A percentile compares a stretch with the other conserved stretches of the same genome.
Conservation (phyloP, 2,329 filamentous ascomycete species). For the Colletotrichum sp. region DNA sequence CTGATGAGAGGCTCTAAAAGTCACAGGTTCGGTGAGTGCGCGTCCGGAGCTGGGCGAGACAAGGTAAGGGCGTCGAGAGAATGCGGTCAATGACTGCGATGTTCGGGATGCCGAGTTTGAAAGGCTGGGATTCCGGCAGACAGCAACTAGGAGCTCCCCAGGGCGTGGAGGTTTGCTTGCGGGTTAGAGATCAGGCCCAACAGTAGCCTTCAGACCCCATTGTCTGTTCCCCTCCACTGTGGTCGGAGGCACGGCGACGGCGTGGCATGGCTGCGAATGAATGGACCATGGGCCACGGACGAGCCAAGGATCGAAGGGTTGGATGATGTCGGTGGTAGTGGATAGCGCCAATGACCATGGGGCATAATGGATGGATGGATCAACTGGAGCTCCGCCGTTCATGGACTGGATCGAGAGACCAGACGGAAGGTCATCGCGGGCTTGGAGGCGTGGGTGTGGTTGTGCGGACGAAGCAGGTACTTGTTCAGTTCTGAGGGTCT, state of each 20-base stretch:
- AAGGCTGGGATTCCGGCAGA: background rate
- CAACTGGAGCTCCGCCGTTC: background rate
- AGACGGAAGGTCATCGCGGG: background rate
- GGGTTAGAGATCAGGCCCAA: background rate
- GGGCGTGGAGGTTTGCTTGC: background rate
- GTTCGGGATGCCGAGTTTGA: background rate
- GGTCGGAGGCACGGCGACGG: background rate
- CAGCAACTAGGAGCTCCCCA: background rate
- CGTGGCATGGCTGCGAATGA: background rate
- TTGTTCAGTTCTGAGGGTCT: background rate
- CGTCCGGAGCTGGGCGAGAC: background rate
- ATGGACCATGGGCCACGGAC: background rate
- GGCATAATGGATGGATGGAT: constrained; percentile 11
- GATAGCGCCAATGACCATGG: background rate
- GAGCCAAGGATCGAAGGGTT: background rate
- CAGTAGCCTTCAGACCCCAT: background rate
- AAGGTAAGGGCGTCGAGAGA: background rate
- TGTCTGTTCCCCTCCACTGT: background rate
- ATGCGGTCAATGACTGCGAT: background rate
- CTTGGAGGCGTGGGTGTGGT: background rate
- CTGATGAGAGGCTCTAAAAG: background rate
- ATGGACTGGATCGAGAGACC: background rate
- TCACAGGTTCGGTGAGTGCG: background rate
- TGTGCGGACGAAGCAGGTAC: background rate
- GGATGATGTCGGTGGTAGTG: constrained; percentile 9